Evolutionary conservation across 177 flowering plant genomes (phyloP), one percentile per base, ranked within the genome.

Genomic region (Vitis hybrid): DNA sequence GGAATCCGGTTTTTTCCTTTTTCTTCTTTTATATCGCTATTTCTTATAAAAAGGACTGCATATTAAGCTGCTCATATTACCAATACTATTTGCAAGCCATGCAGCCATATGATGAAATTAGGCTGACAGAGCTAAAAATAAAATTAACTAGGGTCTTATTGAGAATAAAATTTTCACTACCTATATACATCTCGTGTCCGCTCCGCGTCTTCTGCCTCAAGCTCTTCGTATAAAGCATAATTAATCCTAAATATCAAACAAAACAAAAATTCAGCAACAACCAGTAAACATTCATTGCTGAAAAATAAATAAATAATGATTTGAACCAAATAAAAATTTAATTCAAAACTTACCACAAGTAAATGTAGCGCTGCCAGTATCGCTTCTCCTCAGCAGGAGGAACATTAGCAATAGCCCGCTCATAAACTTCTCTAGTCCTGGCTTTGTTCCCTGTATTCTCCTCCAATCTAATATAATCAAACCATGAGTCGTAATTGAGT

Each of bases 361-460:
- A 93, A 5, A 95, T 95, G 57, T 95, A 95, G 5, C 98, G 85
- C 72, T 93, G 97, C 99, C 99, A 95, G 56, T 90, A 95, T 8
- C 98, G 87, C 79, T 95, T 95, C 87, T 95, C 99, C 76, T 86
- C 88, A 50, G 97, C 98, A 0, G 96, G 98, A 54, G 99, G 99
- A 12, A 95, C 86, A 85, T 95, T 92, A 3, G 96, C 96, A 71
- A 95, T 95, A 0, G 99, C 99, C 13, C 98, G 71, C 80, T 92
- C 96, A 69, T 92, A 95, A 4, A 92, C 89, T 51, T 95, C 98
- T 70, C 98, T 85, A 59, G 87, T 82, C 76, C 91, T 86, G 22
- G 76, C 87, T 64, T 83, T 89, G 53, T 78, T 81, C 11, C 97
- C 97, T 11, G 80, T 89, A 76, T 85, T 90, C 74, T 95, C 99